Percentiles rank a stretch among this genome's conserved stretches.
These are phyloP conservation scores for Phytopythium helicoides DNA, from an alignment of 352 stramenopile genomes.

Conservation along the genomic window DNA sequence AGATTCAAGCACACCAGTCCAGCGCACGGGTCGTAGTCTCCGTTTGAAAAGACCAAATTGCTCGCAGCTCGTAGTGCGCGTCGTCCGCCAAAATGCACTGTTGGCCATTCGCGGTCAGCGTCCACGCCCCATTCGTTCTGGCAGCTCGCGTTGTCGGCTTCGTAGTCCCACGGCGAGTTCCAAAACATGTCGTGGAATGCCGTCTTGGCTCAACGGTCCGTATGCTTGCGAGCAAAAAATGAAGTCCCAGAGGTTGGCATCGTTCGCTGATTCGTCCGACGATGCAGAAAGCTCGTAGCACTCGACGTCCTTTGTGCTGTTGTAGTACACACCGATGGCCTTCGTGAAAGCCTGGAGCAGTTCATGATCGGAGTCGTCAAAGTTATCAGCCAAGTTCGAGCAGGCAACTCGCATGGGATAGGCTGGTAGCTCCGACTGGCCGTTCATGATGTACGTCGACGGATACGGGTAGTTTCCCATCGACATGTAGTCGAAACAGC, in stretches of 20 bases:
- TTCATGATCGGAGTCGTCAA: constrained; percentile 12
- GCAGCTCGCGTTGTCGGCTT: constrained; percentile 35
- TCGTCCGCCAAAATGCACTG: constrained; percentile 41
- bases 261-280: constrained; percentile 17
- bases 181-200: constrained; percentile 77
- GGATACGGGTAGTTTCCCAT: constrained; percentile 92
- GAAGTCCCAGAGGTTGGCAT: constrained; percentile 48
- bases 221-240: constrained; percentile 47
- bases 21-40: constrained; percentile 83
- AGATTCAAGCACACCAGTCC: constrained; percentile 63
- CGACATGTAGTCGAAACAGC: constrained; percentile 75
- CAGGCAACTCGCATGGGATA: constrained; percentile 82
- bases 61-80: constrained; percentile 32
- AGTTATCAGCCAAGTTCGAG: constrained; percentile 22
- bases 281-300: constrained; percentile 21
- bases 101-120: constrained; percentile 30
- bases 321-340: constrained; percentile 37
- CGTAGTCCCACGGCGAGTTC: constrained; percentile 26
- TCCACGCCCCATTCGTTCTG: constrained; percentile 35
- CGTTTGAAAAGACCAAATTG: constrained; percentile 93
- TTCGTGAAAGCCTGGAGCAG: constrained; percentile 30
- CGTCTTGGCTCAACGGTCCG: constrained; percentile 36
- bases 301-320: constrained; percentile 24
- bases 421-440: constrained; percentile 50
- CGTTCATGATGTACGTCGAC: constrained; percentile 83